Evolutionary conservation across 176 grass and related monocot species (phyloP).

Genomic region (Avena eriantha): DNA sequence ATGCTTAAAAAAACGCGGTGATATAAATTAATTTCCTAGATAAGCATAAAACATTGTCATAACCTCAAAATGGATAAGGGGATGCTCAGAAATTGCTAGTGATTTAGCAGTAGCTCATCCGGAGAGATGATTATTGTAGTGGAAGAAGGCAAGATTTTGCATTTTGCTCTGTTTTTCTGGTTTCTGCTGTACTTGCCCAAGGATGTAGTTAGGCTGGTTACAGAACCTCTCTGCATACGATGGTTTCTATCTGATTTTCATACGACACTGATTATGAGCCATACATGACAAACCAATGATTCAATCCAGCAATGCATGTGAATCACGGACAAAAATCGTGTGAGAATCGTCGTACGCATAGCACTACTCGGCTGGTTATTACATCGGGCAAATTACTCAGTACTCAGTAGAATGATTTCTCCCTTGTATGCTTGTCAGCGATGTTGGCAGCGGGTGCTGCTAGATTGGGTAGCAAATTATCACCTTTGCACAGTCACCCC

Average conservation of each 20-base stretch:
- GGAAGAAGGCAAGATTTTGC: not conserved
- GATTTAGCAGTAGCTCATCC: not conserved
- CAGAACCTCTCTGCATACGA: too few species aligned
- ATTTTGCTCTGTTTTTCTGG: not conserved
- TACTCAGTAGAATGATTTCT: not conserved
- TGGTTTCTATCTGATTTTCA: too few species aligned
- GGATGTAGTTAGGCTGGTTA: not conserved
- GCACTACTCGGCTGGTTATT: not conserved
- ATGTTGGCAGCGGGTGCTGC: slow-evolving; percentile 6
- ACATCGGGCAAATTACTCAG: not conserved
- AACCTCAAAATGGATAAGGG: not conserved
- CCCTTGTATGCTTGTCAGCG: not conserved
- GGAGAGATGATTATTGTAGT: not conserved
- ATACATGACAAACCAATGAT: too few species aligned
- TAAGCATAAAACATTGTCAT: not conserved
- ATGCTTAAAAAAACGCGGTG: slow-evolving; percentile 1
- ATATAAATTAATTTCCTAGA: not conserved
- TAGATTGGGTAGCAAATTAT: slow-evolving; percentile 23
- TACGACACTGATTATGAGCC: too few species aligned
- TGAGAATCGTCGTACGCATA: too few species aligned
- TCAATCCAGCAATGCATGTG: too few species aligned
- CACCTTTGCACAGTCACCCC: not conserved
- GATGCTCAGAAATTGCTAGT: not conserved
- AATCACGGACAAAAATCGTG: too few species aligned
- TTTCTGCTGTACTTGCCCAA: slow-evolving; percentile 25